Evolutionary conservation across 345 rosid species (phyloP).

Genomic region (Corymbia maculata): DNA sequence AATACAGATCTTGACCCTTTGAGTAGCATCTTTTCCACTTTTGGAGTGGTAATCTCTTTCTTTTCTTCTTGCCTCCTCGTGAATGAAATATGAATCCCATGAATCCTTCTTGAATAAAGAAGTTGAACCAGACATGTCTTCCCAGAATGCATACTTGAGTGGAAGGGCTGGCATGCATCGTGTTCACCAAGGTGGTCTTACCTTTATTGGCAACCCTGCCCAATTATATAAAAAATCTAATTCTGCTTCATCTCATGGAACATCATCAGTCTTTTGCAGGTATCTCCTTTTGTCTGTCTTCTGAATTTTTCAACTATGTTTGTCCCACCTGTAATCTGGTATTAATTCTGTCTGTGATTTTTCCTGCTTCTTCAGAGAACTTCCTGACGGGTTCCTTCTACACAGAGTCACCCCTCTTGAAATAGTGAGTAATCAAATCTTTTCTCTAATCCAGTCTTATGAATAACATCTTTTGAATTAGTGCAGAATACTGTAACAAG

Average conservation of each 20-base stretch:
- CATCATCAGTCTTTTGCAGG: slow-evolving; percentile 1
- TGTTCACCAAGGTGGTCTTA: slow-evolving; percentile 12
- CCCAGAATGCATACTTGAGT: slow-evolving; percentile 61
- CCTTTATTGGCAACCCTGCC: slow-evolving; percentile 34
- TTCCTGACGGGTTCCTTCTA: slow-evolving; percentile 62
- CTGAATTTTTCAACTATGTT: neutral
- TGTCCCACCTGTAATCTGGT: neutral
- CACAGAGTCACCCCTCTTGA: slow-evolving; percentile 52
- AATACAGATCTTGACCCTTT: slow-evolving; percentile 21
- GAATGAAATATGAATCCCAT: neutral
- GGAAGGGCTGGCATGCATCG: slow-evolving; percentile 25
- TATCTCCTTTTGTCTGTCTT: neutral
- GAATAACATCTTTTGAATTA: neutral
- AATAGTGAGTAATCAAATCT: slow-evolving; percentile 36
- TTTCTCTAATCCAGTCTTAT: neutral
- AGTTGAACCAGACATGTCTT: neutral
- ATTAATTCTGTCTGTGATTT: neutral
- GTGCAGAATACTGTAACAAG: neutral
- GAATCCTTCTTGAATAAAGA: neutral
- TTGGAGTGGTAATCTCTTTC: slow-evolving; percentile 52
- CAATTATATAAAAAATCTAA: neutral
- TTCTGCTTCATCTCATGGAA: slow-evolving; percentile 3
- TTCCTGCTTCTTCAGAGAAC: slow-evolving; percentile 23
- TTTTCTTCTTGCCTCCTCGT: neutral
- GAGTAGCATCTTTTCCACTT: slow-evolving; percentile 32